Conservation (phyloP, 495 filamentous ascomycete species). For the Xylaria castorea region DNA sequence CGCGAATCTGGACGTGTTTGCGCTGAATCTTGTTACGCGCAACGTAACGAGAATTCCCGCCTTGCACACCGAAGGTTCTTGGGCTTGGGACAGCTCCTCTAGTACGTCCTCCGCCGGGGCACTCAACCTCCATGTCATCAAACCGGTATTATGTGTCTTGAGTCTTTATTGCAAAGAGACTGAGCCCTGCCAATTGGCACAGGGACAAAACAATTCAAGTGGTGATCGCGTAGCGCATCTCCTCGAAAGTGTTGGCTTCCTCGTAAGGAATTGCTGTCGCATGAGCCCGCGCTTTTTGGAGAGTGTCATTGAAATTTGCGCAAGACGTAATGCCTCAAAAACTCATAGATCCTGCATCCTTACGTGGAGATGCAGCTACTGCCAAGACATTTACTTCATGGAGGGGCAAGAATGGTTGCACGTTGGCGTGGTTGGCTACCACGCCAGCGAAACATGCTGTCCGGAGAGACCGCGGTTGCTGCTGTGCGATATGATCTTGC, state of each 20-base stretch:
- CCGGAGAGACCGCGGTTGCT: conserved; percentile 14
- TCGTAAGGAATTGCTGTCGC: conserved; percentile 4
- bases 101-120: background rate
- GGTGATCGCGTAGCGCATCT: background rate
- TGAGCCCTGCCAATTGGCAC: background rate
- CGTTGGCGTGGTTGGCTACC: conserved; percentile 12
- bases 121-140: background rate
- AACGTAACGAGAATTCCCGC: background rate
- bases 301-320: conserved; percentile 5
- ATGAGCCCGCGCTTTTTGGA: background rate
- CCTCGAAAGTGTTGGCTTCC: background rate
- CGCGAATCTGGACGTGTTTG: background rate
- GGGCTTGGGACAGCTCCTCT: background rate
- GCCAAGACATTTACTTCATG: conserved; percentile 20
- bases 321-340: background rate
- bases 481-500: conserved; percentile 29
- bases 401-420: conserved; percentile 2
- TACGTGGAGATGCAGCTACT: conserved; percentile 19
- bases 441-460: conserved; percentile 14
- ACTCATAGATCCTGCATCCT: background rate
- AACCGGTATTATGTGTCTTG: background rate
- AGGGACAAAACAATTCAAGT: background rate
- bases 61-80: background rate
- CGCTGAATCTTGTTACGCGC: background rate
- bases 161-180: conserved; percentile 1